Evolutionary conservation across 768 basidiomycete species (phyloP).

Genomic region (Clathrus columnatus): DNA sequence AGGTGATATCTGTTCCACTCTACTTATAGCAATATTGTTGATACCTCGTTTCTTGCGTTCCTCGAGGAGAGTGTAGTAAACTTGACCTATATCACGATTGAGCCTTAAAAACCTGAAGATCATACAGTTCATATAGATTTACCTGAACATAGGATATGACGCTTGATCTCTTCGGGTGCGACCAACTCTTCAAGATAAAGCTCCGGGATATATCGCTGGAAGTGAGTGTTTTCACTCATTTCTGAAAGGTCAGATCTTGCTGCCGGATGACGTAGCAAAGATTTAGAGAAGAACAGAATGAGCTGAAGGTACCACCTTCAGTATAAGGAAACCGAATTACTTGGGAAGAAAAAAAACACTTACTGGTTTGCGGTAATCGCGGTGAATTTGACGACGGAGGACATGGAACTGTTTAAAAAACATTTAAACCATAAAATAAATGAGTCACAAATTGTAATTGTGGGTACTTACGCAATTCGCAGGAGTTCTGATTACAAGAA

Average conservation of each 20-base stretch:
- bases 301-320: slow-evolving; percentile 37
- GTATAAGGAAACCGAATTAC: not conserved
- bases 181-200: slow-evolving; percentile 61
- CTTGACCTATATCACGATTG: slow-evolving; percentile 55
- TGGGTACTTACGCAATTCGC: slow-evolving; percentile 69
- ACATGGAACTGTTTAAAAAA: slow-evolving; percentile 77
- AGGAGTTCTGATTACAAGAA: slow-evolving; percentile 53
- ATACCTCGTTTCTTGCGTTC: slow-evolving; percentile 88
- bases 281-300: slow-evolving; percentile 96
- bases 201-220: slow-evolving; percentile 93
- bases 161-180: slow-evolving; percentile 76
- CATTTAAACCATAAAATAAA: not conserved
- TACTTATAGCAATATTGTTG: slow-evolving; percentile 88
- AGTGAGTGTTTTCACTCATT: slow-evolving; percentile 81
- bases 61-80: slow-evolving; percentile 81
- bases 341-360: slow-evolving; percentile 16
- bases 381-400: slow-evolving; percentile 91
- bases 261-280: slow-evolving; percentile 86
- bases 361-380: slow-evolving; percentile 97
- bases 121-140: slow-evolving; percentile 9
- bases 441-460: not conserved
- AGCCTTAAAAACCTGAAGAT: slow-evolving; percentile 4
- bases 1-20: slow-evolving; percentile 91
- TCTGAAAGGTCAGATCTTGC: slow-evolving; percentile 82
- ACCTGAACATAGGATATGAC: slow-evolving; percentile 88